Evolutionary conservation across 1,139 yeast genomes (phyloP), one percentile per base, ranked within the genome.

Genomic region (Barnettozyma hawaiiensis): DNA sequence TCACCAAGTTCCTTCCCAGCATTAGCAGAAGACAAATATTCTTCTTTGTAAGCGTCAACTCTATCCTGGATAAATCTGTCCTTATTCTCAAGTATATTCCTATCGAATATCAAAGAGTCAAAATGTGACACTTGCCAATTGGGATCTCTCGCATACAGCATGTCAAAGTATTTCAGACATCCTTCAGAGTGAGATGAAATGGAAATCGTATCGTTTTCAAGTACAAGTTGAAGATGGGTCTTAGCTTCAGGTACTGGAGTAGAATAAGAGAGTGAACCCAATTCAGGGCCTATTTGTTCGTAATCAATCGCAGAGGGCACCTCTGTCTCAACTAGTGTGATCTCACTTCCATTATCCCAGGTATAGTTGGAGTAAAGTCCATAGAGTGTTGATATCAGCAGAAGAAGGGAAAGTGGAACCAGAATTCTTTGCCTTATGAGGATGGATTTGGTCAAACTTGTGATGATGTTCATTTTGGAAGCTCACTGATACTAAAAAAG

Each of bases 151-250:
- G 36, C 24, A 42, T 47, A 47, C 9, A 54, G 40, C 15, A 42
- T 39, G 15, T 49, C 43, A 35, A 54, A 54, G 39, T 51, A 54
- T 5, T 45, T 19, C 6, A 43, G 31, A 28, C 58, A 54, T 20
- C 41, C 43, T 8, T 52, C 50, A 19, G 37, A 26, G 29, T n/a
- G 29, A 2, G 29, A 26, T 6, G 29, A n/a, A 5, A 16, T 26
- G 16, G 29, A 26, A n/a, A n/a, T 3, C 7, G 16, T 7, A 7
- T n/a, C 8, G 29, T 26, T 26, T 14, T 26, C 29, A n/a, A 26
- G 15, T 12, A 26, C 14, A 7, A 26, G 15, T 26, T 26, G 29
- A 26, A 26, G 29, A 26, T n/a, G 29, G 8, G 29, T 26, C 29
- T 14, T 26, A 14, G 4, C 7, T 3, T n/a, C 29, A 7, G 29